Conservation (phyloP, 805 yeast genomes). For the Nakazawaea pomicola region DNA sequence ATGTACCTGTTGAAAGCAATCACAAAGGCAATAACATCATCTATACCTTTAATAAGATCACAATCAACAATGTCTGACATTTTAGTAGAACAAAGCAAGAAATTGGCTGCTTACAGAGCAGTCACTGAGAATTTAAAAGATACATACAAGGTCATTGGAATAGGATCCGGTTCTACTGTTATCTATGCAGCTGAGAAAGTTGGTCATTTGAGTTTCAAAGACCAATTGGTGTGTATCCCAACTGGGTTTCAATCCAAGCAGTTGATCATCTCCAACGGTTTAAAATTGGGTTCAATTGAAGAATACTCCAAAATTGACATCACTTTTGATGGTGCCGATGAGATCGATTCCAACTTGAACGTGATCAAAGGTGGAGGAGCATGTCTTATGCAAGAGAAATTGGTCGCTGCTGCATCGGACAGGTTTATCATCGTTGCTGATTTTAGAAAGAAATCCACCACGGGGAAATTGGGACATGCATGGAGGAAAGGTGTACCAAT, state of each 20-base stretch:
- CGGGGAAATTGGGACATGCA: conserved; percentile 54
- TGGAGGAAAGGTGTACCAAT: conserved; percentile 95
- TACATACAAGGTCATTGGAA: conserved; percentile 72
- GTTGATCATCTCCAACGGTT: conserved; percentile 75
- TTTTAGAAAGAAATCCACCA: conserved; percentile 71
- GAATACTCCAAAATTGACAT: conserved; percentile 80
- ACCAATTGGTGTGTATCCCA: conserved; percentile 73
- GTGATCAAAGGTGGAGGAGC: conserved; percentile 99
- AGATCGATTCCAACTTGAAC: conserved; percentile 75
- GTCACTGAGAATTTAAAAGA: conserved; percentile 81
- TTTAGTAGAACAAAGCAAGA: conserved; percentile 76
- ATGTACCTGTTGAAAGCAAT: not conserved
- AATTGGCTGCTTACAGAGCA: conserved; percentile 85
- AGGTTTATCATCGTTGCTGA: conserved; percentile 89
- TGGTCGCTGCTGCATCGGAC: conserved; percentile 77
- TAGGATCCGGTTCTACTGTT: conserved; percentile 97
- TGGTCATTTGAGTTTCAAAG: conserved; percentile 57
- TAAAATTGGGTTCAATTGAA: conserved; percentile 75
- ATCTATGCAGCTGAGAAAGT: conserved; percentile 95
- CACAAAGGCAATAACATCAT: not conserved
- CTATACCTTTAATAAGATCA: not conserved
- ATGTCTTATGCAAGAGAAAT: conserved; percentile 91
- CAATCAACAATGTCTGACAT: conserved; percentile 9
- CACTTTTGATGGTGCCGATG: conserved; percentile 99
- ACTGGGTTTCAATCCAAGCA: conserved; percentile 95